Percentiles rank a stretch among this genome's conserved stretches.
phyloP scores from a whole-genome alignment of 2,329 filamentous ascomycete genomes.

The Aspergillus niger region DNA sequence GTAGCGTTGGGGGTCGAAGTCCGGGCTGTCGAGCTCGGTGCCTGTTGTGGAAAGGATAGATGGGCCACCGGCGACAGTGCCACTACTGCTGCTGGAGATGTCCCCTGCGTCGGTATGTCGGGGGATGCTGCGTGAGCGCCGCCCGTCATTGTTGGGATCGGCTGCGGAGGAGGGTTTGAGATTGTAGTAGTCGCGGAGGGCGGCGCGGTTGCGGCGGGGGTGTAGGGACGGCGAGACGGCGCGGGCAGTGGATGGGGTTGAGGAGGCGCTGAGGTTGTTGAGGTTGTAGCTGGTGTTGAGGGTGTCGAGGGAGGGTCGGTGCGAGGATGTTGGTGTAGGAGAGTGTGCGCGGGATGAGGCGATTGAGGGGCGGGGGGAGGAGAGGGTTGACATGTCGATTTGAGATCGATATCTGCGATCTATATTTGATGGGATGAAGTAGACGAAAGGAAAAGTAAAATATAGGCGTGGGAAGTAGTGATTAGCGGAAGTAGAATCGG shows the following conservation, averaged over 20 bases:
- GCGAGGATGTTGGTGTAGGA: slow-evolving; percentile 71
- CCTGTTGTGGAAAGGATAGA: slow-evolving; percentile 31
- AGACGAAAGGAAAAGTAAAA: no score
- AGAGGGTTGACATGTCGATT: slow-evolving; percentile 58
- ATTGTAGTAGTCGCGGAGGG: slow-evolving; percentile 93
- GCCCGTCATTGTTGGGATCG: slow-evolving; percentile 32
- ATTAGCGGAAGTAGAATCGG: no score
- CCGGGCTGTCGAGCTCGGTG: slow-evolving; percentile 69
- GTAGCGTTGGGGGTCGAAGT: slow-evolving; percentile 70
- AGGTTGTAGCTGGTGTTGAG: slow-evolving; percentile 58
- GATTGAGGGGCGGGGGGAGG: slow-evolving; percentile 61
- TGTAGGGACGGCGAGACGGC: slow-evolving; percentile 40
- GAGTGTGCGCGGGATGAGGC: slow-evolving; percentile 56
- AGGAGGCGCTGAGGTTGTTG: slow-evolving; percentile 48
- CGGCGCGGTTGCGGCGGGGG: slow-evolving; percentile 72
- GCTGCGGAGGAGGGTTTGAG: slow-evolving; percentile 57
- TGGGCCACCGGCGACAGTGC: slow-evolving; percentile 8
- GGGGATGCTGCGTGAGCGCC: slow-evolving; percentile 42
- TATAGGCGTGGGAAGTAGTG: no score
- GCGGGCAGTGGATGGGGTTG: slow-evolving; percentile 44
- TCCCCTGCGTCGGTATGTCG: slow-evolving; percentile 43
- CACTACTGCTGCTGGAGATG: slow-evolving; percentile 36
- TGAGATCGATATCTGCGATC: not conserved
- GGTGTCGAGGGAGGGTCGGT: slow-evolving; percentile 71
- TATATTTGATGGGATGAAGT: not conserved